Percentiles rank a stretch among this genome's conserved stretches.
Conservation (phyloP, 2,329 filamentous ascomycete genomes). For the Orbilia oligospora region DNA sequence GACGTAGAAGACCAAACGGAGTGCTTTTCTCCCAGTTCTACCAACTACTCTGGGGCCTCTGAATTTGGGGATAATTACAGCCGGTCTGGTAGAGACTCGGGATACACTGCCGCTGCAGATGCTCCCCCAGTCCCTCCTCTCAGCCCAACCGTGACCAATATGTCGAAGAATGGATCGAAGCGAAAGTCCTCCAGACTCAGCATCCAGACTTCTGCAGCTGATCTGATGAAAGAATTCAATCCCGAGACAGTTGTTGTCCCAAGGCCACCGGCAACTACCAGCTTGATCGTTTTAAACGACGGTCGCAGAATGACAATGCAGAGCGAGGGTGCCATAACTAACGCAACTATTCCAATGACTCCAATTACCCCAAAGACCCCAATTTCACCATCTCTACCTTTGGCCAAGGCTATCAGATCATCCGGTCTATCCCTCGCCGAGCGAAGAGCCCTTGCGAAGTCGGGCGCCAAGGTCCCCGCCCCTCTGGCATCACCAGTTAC, state of each 20-base stretch:
- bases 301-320: conserved; percentile 41
- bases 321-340: conserved; percentile 28
- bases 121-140: conserved; percentile 49
- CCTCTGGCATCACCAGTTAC: conserved; percentile 43
- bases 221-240: conserved; percentile 46
- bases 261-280: conserved; percentile 40
- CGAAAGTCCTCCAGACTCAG: conserved; percentile 53
- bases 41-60: conserved; percentile 58
- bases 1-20: conserved; percentile 56
- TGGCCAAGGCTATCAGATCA: conserved; percentile 47
- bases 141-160: conserved; percentile 42
- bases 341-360: conserved; percentile 34
- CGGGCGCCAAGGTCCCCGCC: conserved; percentile 50
- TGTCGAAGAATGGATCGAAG: conserved; percentile 48
- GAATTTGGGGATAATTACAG: conserved; percentile 54
- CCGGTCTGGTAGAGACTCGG: conserved; percentile 35
- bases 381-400: conserved; percentile 55
- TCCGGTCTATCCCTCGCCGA: conserved; percentile 58
- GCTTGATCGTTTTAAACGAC: conserved; percentile 51
- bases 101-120: conserved; percentile 40
- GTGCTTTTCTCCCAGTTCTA: conserved; percentile 59
- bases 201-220: conserved; percentile 56
- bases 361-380: conserved; percentile 50
- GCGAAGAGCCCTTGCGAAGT: conserved; percentile 55
- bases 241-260: conserved; percentile 44